These are phyloP conservation scores for Paramecium sonneborni DNA, from an alignment of 73 alveolate genomes.

Conservation along the genomic window DNA sequence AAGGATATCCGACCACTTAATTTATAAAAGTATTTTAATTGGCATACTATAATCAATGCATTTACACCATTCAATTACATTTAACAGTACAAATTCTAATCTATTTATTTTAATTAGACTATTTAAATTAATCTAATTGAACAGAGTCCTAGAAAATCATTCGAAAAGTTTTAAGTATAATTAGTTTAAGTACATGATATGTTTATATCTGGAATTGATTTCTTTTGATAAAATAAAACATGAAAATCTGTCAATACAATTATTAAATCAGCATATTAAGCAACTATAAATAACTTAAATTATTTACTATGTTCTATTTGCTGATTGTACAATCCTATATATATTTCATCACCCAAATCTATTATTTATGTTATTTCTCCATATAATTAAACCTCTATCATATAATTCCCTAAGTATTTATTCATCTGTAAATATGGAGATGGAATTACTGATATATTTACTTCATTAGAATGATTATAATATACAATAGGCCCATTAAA, in stretches of 20 bases:
- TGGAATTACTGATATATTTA: not conserved
- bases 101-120: not conserved
- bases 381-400: not conserved
- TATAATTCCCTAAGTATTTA: constrained; percentile 10
- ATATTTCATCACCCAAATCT: not conserved
- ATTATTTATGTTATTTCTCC: not conserved
- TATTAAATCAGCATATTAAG: not conserved
- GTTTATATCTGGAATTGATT: not conserved
- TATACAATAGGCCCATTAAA: not conserved
- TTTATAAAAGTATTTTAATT: not conserved
- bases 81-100: not conserved
- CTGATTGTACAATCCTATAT: not conserved
- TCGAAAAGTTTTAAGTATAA: not conserved
- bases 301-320: not conserved
- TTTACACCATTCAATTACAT: not conserved
- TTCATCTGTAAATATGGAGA: not conserved
- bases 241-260: not conserved
- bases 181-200: not conserved
- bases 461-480: not conserved
- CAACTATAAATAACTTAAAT: not conserved
- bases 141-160: not conserved
- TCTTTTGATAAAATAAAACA: not conserved
- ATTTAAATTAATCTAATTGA: not conserved
- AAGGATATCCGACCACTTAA: not conserved
- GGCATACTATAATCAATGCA: not conserved